Conservation (phyloP, 2,329 filamentous ascomycete species). For the Zymoseptoria ardabiliae region DNA sequence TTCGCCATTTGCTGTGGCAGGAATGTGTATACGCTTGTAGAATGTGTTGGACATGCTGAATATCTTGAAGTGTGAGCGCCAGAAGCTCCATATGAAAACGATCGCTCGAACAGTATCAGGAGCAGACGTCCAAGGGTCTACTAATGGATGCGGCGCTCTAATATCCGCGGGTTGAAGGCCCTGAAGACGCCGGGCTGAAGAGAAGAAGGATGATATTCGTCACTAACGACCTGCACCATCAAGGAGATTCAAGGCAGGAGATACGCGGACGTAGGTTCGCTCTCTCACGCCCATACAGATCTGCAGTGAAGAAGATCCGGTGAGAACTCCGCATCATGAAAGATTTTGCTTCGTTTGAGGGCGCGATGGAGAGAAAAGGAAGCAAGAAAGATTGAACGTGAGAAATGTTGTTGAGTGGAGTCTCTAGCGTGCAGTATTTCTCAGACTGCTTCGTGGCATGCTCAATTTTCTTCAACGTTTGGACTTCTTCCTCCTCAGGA, state of each 20-base stretch:
- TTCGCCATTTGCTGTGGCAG: not conserved
- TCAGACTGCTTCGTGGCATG: conserved; percentile 1
- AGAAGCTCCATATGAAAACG: not conserved
- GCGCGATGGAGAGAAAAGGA: conserved; percentile 23
- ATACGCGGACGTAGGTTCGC: conserved; percentile 41
- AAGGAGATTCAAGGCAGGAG: conserved; percentile 43
- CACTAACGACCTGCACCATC: conserved; percentile 46
- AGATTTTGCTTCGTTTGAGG: conserved; percentile 20
- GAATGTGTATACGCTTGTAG: not conserved
- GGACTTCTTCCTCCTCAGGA: conserved; percentile 1
- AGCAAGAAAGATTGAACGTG: conserved; percentile 6
- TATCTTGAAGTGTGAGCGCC: not conserved
- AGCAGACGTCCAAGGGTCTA: not conserved
- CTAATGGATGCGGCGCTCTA: not conserved
- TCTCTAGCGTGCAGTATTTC: not conserved
- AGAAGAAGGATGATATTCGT: conserved; percentile 34
- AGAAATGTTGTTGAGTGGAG: not conserved
- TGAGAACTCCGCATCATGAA: conserved; percentile 19
- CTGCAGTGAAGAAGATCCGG: conserved; percentile 39
- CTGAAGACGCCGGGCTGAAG: not conserved
- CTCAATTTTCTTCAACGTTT: not conserved
- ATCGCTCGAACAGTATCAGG: not conserved
- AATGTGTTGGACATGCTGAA: not conserved
- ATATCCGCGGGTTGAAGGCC: not conserved
- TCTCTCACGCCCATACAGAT: conserved; percentile 37